phyloP scores from a whole-genome alignment of 2,329 filamentous ascomycete species.

The Neonectria sp. region DNA sequence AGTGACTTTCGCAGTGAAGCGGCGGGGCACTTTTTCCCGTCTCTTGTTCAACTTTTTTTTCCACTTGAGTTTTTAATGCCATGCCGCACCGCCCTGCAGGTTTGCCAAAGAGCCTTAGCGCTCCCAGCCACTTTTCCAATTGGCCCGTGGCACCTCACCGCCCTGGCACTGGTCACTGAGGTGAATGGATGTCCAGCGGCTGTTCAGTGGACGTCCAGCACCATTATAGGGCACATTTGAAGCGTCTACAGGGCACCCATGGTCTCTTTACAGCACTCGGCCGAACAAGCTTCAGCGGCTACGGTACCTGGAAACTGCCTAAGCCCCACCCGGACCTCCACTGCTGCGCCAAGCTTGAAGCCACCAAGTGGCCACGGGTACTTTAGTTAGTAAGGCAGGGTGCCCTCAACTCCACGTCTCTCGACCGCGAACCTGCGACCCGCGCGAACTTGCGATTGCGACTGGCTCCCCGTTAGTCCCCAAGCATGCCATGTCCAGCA shows the following conservation, averaged over 20 bases:
- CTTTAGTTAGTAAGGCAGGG: not conserved
- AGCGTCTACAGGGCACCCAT: conserved; percentile 23
- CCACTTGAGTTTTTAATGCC: conserved; percentile 55
- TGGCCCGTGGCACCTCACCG: conserved; percentile 41
- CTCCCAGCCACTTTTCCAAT: not conserved
- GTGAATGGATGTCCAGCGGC: conserved; percentile 13
- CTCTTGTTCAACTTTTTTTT: conserved; percentile 54
- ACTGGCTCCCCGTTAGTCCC: conserved; percentile 37
- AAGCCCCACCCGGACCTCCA: not conserved
- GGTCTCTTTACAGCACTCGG: conserved; percentile 33
- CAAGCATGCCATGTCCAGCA: conserved; percentile 54
- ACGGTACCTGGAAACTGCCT: not conserved
- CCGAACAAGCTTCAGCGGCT: conserved; percentile 35
- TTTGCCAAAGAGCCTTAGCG: conserved; percentile 32
- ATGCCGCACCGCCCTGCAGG: conserved; percentile 45
- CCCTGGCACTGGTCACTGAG: conserved; percentile 28
- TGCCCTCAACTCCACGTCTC: conserved; percentile 39
- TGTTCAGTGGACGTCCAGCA: conserved; percentile 25
- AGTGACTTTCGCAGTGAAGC: conserved; percentile 40
- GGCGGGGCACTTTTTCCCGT: conserved; percentile 53
- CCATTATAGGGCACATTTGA: conserved; percentile 21
- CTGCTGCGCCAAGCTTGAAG: conserved; percentile 39
- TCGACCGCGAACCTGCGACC: conserved; percentile 40
- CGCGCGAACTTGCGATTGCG: conserved; percentile 34
- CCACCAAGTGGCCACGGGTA: conserved; percentile 52